Evolutionary conservation across 805 yeast genomes (phyloP).

Genomic region (Yarrowia osloensis): DNA sequence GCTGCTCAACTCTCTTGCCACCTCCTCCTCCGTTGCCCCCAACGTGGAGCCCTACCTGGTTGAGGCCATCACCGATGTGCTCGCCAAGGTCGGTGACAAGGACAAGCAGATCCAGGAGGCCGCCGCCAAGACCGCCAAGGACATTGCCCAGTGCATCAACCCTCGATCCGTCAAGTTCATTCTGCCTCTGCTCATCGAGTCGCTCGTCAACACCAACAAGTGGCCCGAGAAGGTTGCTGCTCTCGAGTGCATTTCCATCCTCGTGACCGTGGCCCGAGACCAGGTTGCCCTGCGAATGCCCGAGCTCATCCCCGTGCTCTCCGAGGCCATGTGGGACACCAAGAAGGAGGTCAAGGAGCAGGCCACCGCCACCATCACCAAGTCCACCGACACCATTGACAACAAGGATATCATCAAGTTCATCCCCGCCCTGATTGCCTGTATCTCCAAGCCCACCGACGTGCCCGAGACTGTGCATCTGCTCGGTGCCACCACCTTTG

Average conservation of each 20-base stretch:
- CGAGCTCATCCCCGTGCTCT: conserved; percentile 95
- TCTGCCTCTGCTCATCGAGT: conserved; percentile 73
- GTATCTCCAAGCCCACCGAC: conserved; percentile 95
- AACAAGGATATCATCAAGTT: conserved; percentile 99
- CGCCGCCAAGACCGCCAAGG: conserved; percentile 74
- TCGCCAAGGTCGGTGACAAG: conserved; percentile 89
- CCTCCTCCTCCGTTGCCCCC: conserved; percentile 71
- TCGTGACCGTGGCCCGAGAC: conserved; percentile 91
- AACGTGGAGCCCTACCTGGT: conserved; percentile 96
- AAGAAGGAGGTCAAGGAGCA: conserved; percentile 96
- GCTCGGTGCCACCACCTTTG: conserved; percentile 99
- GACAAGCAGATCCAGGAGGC: conserved; percentile 68
- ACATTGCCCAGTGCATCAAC: conserved; percentile 79
- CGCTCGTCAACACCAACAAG: conserved; percentile 69
- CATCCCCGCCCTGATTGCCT: conserved; percentile 94
- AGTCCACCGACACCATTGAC: conserved; percentile 95
- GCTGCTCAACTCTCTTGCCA: conserved; percentile 84
- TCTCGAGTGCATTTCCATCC: conserved; percentile 76
- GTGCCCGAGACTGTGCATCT: conserved; percentile 99
- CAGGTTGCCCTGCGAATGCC: conserved; percentile 99
- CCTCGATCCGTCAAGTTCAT: conserved; percentile 91
- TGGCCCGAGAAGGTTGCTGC: conserved; percentile 98
- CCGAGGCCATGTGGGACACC: conserved; percentile 99
- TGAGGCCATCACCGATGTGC: conserved; percentile 67
- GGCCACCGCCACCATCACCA: conserved; percentile 93